Base-by-base conservation (phyloP, 257 asterid species). In the Plantago ovata region DNA sequence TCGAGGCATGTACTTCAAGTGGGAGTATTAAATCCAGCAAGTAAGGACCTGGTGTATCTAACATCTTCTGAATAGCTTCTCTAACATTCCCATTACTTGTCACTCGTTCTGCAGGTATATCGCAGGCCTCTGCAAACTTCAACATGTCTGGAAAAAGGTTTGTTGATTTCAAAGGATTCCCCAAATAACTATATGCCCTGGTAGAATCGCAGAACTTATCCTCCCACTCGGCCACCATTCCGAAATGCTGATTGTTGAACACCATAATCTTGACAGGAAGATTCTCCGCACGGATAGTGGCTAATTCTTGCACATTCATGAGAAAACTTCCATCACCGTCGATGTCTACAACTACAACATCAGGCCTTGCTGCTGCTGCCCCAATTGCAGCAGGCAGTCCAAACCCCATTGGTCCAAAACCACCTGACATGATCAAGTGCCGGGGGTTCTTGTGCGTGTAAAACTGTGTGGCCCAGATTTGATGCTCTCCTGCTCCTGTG, bases 121-220 rank as follows among this genome's bases (percentile, higher is more conserved):
- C 61, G 40, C 75, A 57, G 21, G 60, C 75, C 56, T 69, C 75
- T 15, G 70, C 70, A n/a, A 69, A 63, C 62, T 69, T 62, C 69
- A 69, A 23, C 69, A 69, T 69, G 33, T 62, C 60, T 0, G 75
- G 75, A 13, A 69, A 69, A 18, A 63, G 44, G 18, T 57, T 51
- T 3, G 49, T 48, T 20, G 39, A 10, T 4, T 62, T 69, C 1
- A 61, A 38, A n/a, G 65, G 70, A 38, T 58, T 58, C 21, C 70
- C 70, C 11, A 69, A 56, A 20, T 62, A 69, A 14, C 53, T 63
- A 53, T 69, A 66, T 3, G 74, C 65, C 61, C 65, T n/a, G 3
- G 56, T 41, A 12, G 69, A 55, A 33, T 49, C 58, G 14, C 52
- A 63, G 46, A 63, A 63, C 9, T 41, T 64, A 41, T 69, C 69